Evolutionary conservation across 768 basidiomycete genomes (phyloP), one percentile per base, ranked within the genome.

Genomic region (Termitomyces sp.): DNA sequence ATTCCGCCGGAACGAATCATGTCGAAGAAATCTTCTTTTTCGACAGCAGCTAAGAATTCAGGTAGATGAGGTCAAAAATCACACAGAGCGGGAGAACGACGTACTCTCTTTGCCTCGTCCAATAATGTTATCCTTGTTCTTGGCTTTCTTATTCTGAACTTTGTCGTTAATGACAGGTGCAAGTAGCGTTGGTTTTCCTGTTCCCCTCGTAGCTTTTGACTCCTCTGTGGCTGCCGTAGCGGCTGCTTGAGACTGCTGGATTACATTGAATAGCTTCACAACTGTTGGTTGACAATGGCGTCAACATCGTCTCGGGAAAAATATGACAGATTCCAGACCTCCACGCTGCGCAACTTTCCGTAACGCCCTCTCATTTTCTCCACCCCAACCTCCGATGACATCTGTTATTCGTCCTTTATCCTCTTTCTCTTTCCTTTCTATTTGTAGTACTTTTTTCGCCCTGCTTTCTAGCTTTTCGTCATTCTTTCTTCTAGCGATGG

Each of bases 331-430:
- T 45, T 40, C 64, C 81, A 52, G 68, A 90, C 90, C 90, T 72
- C 90, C 90, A 68, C 90, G 77, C 73, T 87, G 97, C 62, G 87
- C 96, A 70, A 82, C 92, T 78, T 88, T 98, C 69, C 81, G 83
- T 66, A 85, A 75, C 58, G 80, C 87, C 70, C 82, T 82, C 75
- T 87, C 92, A 71, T 82, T 83, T 70, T 90, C 89, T 13, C 81
- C 88, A 32, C 90, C 94, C 94, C 94, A 97, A 43, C 92, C 93
- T 57, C 86, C 91, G 67, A 90, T 92, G 16, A 85, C 83, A 68
- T 88, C 86, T 41, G 74, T 80, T 62, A 88, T 79, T 56, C 83
- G 74, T 13, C 83, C 82, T 60, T 76, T 84, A 61, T 90, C 88
- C 61, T 90, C 88, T 62, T 79, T 87, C 60, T 86, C 88, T 67